Conservation (phyloP, 2,329 filamentous ascomycete genomes). For the Sporothrix pseudoabietina region DNA sequence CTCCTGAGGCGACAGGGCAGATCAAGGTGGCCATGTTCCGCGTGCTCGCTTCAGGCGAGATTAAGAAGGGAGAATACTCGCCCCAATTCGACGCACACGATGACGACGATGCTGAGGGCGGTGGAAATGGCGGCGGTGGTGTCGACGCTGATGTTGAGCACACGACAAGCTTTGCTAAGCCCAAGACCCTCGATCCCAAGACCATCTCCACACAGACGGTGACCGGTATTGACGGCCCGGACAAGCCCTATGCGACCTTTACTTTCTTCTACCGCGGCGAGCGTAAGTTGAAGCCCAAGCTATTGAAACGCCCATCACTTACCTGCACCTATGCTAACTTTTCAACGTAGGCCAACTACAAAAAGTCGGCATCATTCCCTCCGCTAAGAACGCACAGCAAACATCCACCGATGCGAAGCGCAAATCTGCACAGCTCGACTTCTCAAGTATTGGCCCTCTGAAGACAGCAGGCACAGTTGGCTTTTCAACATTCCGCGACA, state of each 20-base stretch:
- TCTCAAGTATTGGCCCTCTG: constrained; percentile 79
- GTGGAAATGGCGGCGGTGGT: constrained; percentile 53
- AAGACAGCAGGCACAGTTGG: constrained; percentile 87
- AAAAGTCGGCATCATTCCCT: constrained; percentile 88
- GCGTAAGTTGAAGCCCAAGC: constrained; percentile 61
- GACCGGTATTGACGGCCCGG: constrained; percentile 94
- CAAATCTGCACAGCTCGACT: constrained; percentile 80
- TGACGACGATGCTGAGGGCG: constrained; percentile 68
- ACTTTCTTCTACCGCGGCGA: constrained; percentile 98
- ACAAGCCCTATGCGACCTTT: constrained; percentile 94
- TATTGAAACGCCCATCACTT: not conserved
- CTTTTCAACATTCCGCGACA: constrained; percentile 84
- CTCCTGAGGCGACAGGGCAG: constrained; percentile 91
- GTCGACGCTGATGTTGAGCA: constrained; percentile 88
- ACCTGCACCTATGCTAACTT: not conserved
- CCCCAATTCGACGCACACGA: constrained; percentile 97
- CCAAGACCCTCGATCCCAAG: constrained; percentile 92
- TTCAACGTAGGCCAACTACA: constrained; percentile 74
- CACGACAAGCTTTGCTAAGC: constrained; percentile 96
- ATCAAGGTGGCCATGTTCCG: constrained; percentile 98
- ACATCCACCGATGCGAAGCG: constrained; percentile 68
- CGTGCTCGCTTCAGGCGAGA: constrained; percentile 91
- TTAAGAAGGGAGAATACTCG: constrained; percentile 97
- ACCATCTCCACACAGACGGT: constrained; percentile 98
- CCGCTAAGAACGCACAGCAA: constrained; percentile 65